Base-by-base conservation (phyloP, 2,329 filamentous ascomycete species). In the Xylariaceae sp. region DNA sequence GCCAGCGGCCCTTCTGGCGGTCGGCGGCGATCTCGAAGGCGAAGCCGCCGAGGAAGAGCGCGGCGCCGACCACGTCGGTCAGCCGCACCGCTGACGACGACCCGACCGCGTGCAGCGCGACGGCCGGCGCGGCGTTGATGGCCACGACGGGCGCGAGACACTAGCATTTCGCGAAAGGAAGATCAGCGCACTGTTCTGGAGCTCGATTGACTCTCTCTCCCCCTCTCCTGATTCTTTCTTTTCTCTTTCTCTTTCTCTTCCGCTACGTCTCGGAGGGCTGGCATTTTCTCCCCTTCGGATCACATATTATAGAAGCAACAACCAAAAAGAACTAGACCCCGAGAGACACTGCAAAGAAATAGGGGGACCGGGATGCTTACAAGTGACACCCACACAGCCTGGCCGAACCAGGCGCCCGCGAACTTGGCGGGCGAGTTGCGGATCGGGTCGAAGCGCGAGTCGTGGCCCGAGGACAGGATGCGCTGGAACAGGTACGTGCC, bases 321-420 rank as follows among this genome's bases (percentile, higher is more conserved):
- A n/a, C n/a, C n/a, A n/a, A n/a, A n/a, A n/a, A n/a, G n/a, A n/a
- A n/a, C n/a, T n/a, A n/a, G n/a, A n/a, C n/a, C n/a, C n/a, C n/a
- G n/a, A n/a, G n/a, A n/a, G n/a, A n/a, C n/a, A n/a, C n/a, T n/a
- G n/a, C n/a, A n/a, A n/a, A n/a, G n/a, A n/a, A n/a, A n/a, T n/a
- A n/a, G n/a, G n/a, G n/a, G n/a, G n/a, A n/a, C n/a, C n/a, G n/a
- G n/a, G n/a, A n/a, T n/a, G n/a, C n/a, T n/a, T n/a, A n/a, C n/a
- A n/a, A 83, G 61, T 2, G 74, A 74, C 2, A 83, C 75, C 80
- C 79, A 84, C 0, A 70, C 67, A 5, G 79, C 78, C 55, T 84
- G 80, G 3, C 70, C 72, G 32, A 60, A 40, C 40, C 59, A 70
- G 11, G 59, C 58, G 28, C 28, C 50, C 3, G 52, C 43, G 46